Conservation (phyloP, 2,329 filamentous ascomycete genomes). For the Monosporascus sp. region DNA sequence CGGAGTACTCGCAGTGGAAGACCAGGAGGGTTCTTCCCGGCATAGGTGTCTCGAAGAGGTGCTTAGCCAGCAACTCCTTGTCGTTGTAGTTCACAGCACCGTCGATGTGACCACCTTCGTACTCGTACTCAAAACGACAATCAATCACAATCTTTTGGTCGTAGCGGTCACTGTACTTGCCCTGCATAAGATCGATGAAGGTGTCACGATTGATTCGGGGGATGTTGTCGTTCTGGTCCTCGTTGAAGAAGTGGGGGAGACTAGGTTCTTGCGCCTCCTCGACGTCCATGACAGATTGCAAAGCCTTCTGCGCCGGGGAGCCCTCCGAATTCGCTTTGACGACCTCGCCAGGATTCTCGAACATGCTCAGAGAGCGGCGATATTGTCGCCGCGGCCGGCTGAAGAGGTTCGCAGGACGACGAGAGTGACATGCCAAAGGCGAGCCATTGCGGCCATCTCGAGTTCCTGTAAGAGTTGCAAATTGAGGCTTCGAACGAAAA, state of each 20-base stretch:
- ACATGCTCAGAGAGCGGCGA: constrained; percentile 94
- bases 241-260: constrained; percentile 78
- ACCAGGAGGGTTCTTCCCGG: constrained; percentile 74
- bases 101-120: constrained; percentile 90
- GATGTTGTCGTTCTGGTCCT: constrained; percentile 77
- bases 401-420: constrained; percentile 68
- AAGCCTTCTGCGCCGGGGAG: constrained; percentile 44
- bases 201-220: constrained; percentile 81
- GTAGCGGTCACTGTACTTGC: constrained; percentile 70
- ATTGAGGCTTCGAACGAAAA: constrained; percentile 60
- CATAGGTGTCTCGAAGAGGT: constrained; percentile 68
- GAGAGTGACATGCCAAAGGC: constrained; percentile 63
- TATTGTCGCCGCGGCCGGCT: constrained; percentile 81
- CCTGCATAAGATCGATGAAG: constrained; percentile 81
- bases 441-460: constrained; percentile 64
- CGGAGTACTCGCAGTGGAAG: constrained; percentile 98
- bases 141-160: constrained; percentile 85
- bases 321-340: constrained; percentile 72
- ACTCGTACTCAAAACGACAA: constrained; percentile 98
- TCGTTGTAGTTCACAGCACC: constrained; percentile 95
- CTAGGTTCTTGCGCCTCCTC: constrained; percentile 69
- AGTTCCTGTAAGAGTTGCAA: constrained; percentile 50
- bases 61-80: constrained; percentile 76
- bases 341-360: constrained; percentile 83
- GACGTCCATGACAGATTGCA: constrained; percentile 77